Evolutionary conservation across 2,329 filamentous ascomycete species (phyloP).

Genomic region (Phialophora macrospora): DNA sequence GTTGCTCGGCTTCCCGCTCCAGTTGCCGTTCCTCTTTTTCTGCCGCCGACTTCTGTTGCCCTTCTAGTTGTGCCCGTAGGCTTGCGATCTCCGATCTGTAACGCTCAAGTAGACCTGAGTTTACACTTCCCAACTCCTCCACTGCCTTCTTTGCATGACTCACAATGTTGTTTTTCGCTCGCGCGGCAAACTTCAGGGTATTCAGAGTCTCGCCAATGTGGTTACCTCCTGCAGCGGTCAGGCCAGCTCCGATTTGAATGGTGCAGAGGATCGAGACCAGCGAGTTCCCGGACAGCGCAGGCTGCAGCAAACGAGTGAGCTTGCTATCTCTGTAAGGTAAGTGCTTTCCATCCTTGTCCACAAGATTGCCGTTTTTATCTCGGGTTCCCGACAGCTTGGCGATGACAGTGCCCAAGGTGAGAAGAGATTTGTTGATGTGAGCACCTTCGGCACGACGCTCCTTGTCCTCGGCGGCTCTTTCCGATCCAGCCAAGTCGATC

Average conservation of each 20-base stretch:
- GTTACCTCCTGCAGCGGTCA: constrained; percentile 72
- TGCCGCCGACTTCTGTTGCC: constrained; percentile 72
- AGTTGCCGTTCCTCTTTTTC: constrained; percentile 69
- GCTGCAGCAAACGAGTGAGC: constrained; percentile 87
- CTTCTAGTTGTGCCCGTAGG: constrained; percentile 77
- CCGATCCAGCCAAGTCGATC: constrained; percentile 95
- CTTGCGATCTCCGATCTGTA: constrained; percentile 93
- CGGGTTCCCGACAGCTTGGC: constrained; percentile 87
- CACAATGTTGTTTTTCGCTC: constrained; percentile 97
- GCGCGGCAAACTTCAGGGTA: constrained; percentile 93
- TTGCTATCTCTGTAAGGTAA: constrained; percentile 97
- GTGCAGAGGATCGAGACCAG: constrained; percentile 97
- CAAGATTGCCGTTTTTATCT: constrained; percentile 73
- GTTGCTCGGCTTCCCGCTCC: constrained; percentile 78
- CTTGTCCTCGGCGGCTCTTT: constrained; percentile 93
- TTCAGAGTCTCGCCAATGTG: constrained; percentile 91
- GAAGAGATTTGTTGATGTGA: constrained; percentile 97
- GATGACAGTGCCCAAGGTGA: constrained; percentile 95
- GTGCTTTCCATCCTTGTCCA: constrained; percentile 86
- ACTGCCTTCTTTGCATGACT: constrained; percentile 95
- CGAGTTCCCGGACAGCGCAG: constrained; percentile 88
- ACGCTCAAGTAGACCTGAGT: constrained; percentile 77
- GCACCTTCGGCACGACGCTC: constrained; percentile 92
- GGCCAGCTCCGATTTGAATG: constrained; percentile 81
- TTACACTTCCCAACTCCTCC: constrained; percentile 72